Percentiles rank a stretch among this genome's conserved stretches.
phyloP scores from a whole-genome alignment of 2,329 filamentous ascomycete genomes.

The Calonectria hongkongensis region DNA sequence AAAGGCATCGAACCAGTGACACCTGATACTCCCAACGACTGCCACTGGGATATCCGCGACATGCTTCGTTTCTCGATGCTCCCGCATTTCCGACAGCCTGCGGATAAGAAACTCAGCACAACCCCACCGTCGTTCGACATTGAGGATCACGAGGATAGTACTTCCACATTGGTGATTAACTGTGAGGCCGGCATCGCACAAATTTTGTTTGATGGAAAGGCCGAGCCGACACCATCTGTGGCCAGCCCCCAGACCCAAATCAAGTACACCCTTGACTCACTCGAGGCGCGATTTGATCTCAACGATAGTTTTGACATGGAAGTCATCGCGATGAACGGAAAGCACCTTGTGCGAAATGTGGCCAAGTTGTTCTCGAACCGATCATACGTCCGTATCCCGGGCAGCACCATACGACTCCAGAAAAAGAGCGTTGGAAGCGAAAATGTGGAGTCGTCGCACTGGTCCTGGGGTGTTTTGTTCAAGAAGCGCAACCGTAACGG shows the following conservation, averaged over 20 bases:
- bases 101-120: constrained; percentile 65
- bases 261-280: not conserved
- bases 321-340: constrained; percentile 64
- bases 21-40: constrained; percentile 71
- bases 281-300: constrained; percentile 15
- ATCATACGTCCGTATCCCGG: constrained; percentile 62
- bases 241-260: not conserved
- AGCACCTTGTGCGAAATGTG: constrained; percentile 57
- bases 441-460: constrained; percentile 45
- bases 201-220: constrained; percentile 13
- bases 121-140: constrained; percentile 39
- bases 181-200: constrained; percentile 32
- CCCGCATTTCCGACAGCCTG: constrained; percentile 80
- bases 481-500: constrained; percentile 56
- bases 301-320: constrained; percentile 56
- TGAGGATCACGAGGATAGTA: not conserved
- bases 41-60: constrained; percentile 81
- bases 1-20: constrained; percentile 46
- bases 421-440: constrained; percentile 59
- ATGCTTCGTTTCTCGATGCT: constrained; percentile 80
- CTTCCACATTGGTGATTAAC: not conserved
- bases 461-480: constrained; percentile 59
- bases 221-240: not conserved
- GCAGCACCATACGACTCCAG: constrained; percentile 60
- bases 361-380: constrained; percentile 58